Base-by-base conservation (phyloP, 225 moss, liverwort and hornwort species). In the Polytrichum formosum region DNA sequence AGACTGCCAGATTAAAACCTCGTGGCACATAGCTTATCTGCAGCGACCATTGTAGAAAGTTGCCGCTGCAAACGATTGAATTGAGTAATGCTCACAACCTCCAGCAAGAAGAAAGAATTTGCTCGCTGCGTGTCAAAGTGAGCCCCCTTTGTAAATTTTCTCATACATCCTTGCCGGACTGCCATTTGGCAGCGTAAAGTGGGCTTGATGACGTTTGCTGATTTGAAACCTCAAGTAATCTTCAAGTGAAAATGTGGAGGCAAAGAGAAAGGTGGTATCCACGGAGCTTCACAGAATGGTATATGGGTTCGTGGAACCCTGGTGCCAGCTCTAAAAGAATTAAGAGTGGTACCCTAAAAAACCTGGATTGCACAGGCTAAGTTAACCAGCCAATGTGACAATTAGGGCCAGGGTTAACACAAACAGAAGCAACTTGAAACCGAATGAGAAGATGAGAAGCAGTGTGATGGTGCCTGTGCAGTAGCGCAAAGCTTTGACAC, bases 341-440 rank as follows among this genome's bases (percentile, higher is more conserved):
- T 6, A 21, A n/a, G 58, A 4, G 23, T 6, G 21, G 58, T 22
- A 23, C 58, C 58, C 58, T 9, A 58, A 58, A 23, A 5, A n/a
- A 2, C 13, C 46, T 13, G 46, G 54, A 23, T 33, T 33, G n/a
- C 66, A 27, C 18, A 64, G 30, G 21, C 1, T 18, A 21, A 25
- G 28, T 67, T 72, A 78, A 26, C 55, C 61, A 67, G 46, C 37
- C 28, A 72, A 54, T 31, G 67, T 26, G 18, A 72, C 21, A 28
- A 65, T 59, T 63, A 73, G 62, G 62, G 30, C 72, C n/a, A 72
- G 68, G 29, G 68, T 67, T 16, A 68, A 26, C n/a, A 77, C 58
- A 26, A 76, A 17, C 53, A 66, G 70, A 13, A 71, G 72, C 66
- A 67, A 30, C 65, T 54, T 72, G 71, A 77, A 54, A 20, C 72